Base-by-base conservation (phyloP, 2,329 filamentous ascomycete species). In the Pseudogymnoascus sp. region DNA sequence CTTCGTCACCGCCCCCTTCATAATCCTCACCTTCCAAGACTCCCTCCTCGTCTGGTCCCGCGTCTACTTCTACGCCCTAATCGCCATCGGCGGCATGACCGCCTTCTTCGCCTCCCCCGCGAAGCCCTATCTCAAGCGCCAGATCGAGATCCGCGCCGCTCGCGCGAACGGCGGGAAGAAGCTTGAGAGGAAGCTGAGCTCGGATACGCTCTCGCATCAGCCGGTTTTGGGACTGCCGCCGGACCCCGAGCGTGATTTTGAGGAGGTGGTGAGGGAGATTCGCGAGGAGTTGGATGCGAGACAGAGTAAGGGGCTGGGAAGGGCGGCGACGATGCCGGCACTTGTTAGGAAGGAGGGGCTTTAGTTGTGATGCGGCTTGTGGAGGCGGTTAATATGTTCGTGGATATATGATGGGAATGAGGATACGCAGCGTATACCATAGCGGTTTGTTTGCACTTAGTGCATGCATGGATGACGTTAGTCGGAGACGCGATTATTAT, bases 21-120 rank as follows among this genome's bases (percentile, higher is more conserved):
- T 97, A 49, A 79, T 97, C 40, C 87, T 99, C 23, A 81, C 81
- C 21, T 85, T 97, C 67, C 77, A 80, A 16, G 83, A 86, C 65
- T 93, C 88, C 8, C 75, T 96, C 43, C 78, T 81, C 2, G 88
- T 90, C 64, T 99, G 95, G 95, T 77, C 84, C 0, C 85, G 90
- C 43, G 89, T 97, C 37, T 95, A 96, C 77, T 97, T 92, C 78
- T 99, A 96, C 76, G 86, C 84, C 34, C 79, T 95, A 62, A 72
- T 93, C 65, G 87, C 86, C 68, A 89, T 89, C 1, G 76, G 79
- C 8, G 73, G 77, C 0, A 84, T 86, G 16, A 84, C 93, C 63
- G 84, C 79, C 6, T 88, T 96, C 77, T 96, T 97, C 72, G 83
- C 87, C 42, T 91, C 89, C 1, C 91, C 91, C 0, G 89, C 85